Evolutionary conservation across 768 basidiomycete genomes (phyloP).

Genomic region (Mycena capillaripes): DNA sequence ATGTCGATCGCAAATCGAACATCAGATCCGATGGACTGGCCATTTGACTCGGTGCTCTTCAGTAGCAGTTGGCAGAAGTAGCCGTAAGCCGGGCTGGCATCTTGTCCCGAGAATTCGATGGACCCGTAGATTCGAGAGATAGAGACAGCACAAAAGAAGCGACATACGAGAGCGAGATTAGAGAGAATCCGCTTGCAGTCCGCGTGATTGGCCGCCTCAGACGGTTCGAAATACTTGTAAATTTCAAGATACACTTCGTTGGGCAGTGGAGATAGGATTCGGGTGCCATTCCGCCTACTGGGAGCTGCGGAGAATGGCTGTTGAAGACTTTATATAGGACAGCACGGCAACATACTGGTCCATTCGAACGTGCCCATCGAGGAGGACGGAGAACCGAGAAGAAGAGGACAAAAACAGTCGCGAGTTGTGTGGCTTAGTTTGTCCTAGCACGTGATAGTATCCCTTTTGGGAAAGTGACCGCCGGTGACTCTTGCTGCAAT

Average conservation of each 20-base stretch:
- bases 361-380: conserved; percentile 22
- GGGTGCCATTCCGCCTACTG: conserved; percentile 31
- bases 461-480: neutral
- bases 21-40: neutral
- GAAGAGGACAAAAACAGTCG: neutral
- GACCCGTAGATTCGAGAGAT: conserved; percentile 56
- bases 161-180: conserved; percentile 57
- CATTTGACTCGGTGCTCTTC: neutral
- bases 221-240: conserved; percentile 49
- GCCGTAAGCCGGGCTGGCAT: neutral
- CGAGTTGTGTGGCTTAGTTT: neutral
- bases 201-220: conserved; percentile 23
- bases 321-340: neutral
- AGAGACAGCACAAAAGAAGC: conserved; percentile 55
- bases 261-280: conserved; percentile 50
- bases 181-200: conserved; percentile 41
- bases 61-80: conserved; percentile 20
- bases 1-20: conserved; percentile 4
- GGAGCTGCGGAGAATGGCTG: conserved; percentile 39
- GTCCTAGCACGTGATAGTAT: neutral
- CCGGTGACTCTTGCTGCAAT: neutral
- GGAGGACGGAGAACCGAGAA: neutral
- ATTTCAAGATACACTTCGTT: conserved; percentile 61
- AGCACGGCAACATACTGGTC: conserved; percentile 11
- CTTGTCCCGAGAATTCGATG: conserved; percentile 40